Base-by-base conservation (phyloP, 495 filamentous ascomycete genomes). In the Aspergillus mulundensis region DNA sequence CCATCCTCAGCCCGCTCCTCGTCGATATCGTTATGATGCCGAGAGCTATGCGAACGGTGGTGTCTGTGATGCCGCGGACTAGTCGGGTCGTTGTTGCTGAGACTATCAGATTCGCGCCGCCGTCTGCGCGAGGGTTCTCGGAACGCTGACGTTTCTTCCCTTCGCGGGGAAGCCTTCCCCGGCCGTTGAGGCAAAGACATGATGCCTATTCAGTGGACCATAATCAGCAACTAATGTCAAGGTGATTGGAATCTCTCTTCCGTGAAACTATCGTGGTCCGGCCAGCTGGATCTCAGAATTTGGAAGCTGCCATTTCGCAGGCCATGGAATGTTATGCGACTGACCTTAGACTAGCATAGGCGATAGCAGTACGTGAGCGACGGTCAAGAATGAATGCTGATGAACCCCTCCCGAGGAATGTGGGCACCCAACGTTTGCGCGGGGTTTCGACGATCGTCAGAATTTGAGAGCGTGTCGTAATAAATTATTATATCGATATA, bases 171-270 rank as follows among this genome's bases (percentile, higher is more conserved):
- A 58, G 73, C 70, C 56, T 77, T 75, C 53, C 74, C 77, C 54
- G 87, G 86, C 64, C 84, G 75, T 66, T 84, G 82, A 53, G 87
- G 84, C 56, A 87, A 75, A 68, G 86, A 87, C 86, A 89, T 89
- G 60, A 36, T 64, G 12, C 14, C 54, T 41, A 41, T 41, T 41
- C 3, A 40, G 8, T 42, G 19, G 20, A 23, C 18, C 5, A 18
- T 20, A 15, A 32, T 54, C 21, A 54, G 45, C 46, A 54, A 39
- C 34, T 40, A 2, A 15, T 10, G 14, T 21, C 15, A 21, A 50
- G 46, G n/a, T n/a, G n/a, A n/a, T n/a, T n/a, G n/a, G n/a, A n/a
- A n/a, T n/a, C n/a, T n/a, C n/a, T n/a, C n/a, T n/a, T n/a, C n/a
- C n/a, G n/a, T n/a, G n/a, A n/a, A n/a, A n/a, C n/a, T n/a, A n/a